These are phyloP conservation scores for Mycena filopes DNA, from an alignment of 768 basidiomycete genomes.

Conservation along the genomic window DNA sequence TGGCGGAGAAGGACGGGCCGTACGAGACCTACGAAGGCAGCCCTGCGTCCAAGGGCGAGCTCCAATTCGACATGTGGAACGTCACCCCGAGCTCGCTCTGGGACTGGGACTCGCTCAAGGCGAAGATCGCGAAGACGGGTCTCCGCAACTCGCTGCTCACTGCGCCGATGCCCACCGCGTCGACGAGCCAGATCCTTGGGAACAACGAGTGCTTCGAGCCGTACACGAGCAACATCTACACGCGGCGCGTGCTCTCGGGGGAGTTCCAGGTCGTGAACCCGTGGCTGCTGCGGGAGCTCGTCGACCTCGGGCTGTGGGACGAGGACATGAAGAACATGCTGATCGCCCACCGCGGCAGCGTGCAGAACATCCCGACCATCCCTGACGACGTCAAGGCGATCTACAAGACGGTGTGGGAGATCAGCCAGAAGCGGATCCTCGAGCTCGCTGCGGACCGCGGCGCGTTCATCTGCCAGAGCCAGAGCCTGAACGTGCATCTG, in stretches of 20 bases:
- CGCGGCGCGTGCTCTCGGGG: constrained; percentile 83
- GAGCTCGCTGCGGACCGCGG: constrained; percentile 87
- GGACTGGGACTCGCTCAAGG: constrained; percentile 81
- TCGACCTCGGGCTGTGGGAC: constrained; percentile 82
- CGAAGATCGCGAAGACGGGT: constrained; percentile 73
- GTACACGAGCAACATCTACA: constrained; percentile 89
- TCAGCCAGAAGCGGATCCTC: constrained; percentile 84
- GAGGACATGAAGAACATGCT: constrained; percentile 43
- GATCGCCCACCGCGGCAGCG: constrained; percentile 33
- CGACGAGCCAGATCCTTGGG: constrained; percentile 85
- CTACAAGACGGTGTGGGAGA: constrained; percentile 93
- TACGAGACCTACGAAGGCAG: constrained; percentile 81
- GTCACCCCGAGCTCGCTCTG: constrained; percentile 74
- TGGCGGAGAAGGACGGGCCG: constrained; percentile 68
- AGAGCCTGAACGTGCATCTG: constrained; percentile 82
- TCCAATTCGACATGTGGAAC: constrained; percentile 85
- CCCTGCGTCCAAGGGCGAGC: constrained; percentile 71
- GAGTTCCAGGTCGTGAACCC: constrained; percentile 91
- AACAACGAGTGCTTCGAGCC: constrained; percentile 91
- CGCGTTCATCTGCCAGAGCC: constrained; percentile 86
- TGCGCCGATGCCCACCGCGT: constrained; percentile 90
- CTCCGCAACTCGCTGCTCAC: constrained; percentile 81
- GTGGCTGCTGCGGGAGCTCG: constrained; percentile 84
- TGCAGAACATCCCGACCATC: constrained; percentile 72
- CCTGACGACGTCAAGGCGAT: constrained; percentile 82